These are phyloP conservation scores for Phyllosticta paracitricarpa DNA, from an alignment of 2,329 filamentous ascomycete genomes.

Conservation along the genomic window DNA sequence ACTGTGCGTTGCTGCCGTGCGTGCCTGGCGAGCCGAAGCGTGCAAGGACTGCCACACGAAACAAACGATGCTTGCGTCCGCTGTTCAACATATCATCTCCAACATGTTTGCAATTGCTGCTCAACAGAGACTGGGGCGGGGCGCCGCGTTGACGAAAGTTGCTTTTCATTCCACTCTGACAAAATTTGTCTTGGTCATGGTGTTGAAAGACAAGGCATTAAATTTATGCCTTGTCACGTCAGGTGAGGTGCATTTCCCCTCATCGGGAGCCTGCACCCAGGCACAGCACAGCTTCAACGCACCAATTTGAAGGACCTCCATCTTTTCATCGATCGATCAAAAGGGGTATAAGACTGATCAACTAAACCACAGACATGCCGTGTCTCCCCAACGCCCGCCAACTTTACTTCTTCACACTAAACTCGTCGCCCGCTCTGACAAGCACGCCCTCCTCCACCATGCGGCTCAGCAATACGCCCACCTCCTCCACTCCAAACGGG, in stretches of 20 bases:
- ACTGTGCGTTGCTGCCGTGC: not conserved
- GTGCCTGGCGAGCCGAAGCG: not conserved
- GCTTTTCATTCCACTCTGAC: not conserved
- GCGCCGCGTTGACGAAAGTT: not conserved
- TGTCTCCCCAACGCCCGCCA: not conserved
- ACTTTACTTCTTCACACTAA: constrained; percentile 20
- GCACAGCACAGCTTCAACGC: not conserved
- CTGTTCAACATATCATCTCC: not conserved
- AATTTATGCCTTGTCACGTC: not conserved
- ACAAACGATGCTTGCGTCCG: not conserved
- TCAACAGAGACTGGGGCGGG: not conserved
- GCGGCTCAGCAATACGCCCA: constrained; percentile 66
- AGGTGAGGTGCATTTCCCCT: not conserved
- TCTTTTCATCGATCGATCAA: not conserved
- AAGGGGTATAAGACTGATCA: not conserved
- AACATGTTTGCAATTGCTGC: not conserved
- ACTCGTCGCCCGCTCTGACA: constrained; percentile 22
- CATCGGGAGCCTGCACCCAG: not conserved
- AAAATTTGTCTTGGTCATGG: not conserved
- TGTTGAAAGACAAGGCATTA: not conserved
- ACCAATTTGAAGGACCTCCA: not conserved
- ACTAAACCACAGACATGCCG: not conserved
- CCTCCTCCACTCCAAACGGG: constrained; percentile 78
- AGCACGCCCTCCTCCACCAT: constrained; percentile 44
- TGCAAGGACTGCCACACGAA: not conserved